These are phyloP conservation scores for Colletotrichum chlorophyti DNA, from an alignment of 2,329 filamentous ascomycete genomes.

Conservation along the genomic window DNA sequence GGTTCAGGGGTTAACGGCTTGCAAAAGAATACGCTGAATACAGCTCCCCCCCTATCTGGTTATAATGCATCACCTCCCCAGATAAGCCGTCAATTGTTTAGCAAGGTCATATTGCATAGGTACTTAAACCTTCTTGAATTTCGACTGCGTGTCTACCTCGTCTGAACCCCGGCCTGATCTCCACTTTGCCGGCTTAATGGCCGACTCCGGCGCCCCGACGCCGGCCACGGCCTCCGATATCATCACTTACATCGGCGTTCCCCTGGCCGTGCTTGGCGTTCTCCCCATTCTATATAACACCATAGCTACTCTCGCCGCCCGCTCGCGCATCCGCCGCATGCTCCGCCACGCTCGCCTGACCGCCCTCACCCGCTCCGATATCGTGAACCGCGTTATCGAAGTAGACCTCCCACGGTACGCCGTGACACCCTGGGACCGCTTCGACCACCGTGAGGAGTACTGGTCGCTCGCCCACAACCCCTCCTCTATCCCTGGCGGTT, in stretches of 20 bases:
- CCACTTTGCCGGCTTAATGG: neutral
- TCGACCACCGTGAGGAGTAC: slow-evolving; percentile 59
- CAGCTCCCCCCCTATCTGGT: no score
- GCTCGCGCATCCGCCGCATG: slow-evolving; percentile 66
- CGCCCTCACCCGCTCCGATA: slow-evolving; percentile 66
- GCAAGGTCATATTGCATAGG: no score
- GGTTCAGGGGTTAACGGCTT: slow-evolving; percentile 1
- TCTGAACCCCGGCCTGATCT: no score
- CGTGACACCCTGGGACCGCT: slow-evolving; percentile 65
- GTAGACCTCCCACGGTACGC: slow-evolving; percentile 71
- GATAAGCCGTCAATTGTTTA: slow-evolving; percentile 34
- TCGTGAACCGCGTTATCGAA: slow-evolving; percentile 71
- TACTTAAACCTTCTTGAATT: no score
- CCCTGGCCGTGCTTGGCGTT: slow-evolving; percentile 64
- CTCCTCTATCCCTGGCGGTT: slow-evolving; percentile 63
- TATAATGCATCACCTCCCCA: neutral
- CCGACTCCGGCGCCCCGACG: neutral
- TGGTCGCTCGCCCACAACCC: slow-evolving; percentile 61
- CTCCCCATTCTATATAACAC: slow-evolving; percentile 73
- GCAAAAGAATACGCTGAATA: neutral
- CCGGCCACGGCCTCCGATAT: slow-evolving; percentile 8
- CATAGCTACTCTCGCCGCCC: slow-evolving; percentile 62
- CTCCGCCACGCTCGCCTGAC: slow-evolving; percentile 62
- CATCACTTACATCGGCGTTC: slow-evolving; percentile 37
- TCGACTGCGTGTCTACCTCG: no score